Evolutionary conservation across 495 filamentous ascomycete species (phyloP), one percentile per base, ranked within the genome.

Genomic region (Xylaria venustula): DNA sequence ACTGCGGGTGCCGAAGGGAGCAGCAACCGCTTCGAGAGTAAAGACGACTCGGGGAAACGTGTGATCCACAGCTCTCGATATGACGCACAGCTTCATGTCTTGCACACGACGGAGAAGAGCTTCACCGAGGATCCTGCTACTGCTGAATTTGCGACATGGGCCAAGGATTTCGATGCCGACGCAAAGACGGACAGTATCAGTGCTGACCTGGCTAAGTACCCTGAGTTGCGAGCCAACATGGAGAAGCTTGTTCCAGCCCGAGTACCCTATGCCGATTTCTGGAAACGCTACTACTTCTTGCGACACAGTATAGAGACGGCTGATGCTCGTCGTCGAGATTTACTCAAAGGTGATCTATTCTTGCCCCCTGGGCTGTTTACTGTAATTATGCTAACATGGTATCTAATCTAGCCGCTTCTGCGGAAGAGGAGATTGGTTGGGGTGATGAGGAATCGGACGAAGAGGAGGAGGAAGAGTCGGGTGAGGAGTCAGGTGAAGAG

Each of bases 231-330:
- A 60, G 73, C 83, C 41, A 92, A 93, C 4, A 98, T 97, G 94
- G 95, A 97, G 82, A 93, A 89, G 77, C 81, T 96, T 52, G 95
- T 98, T 20, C 95, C 94, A 17, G 92, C 92, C 75, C 83, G 83
- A 63, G 91, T 97, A 14, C 83, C 92, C 30, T 99, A 99, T 71
- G 83, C 77, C 14, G 85, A 88, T 46, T 99, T 98, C 73, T 99
- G 95, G 95, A 88, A 83, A 64, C 83, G 94, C 37, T 99, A 99
- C 72, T 98, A 97, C 66, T 99, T 97, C 79, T 78, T 98, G 61
- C 80, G 95, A 65, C 88, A 95, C 63, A 91, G 95, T 22, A 88
- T 99, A 62, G 94, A 98, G 77, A 92, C 88, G n/a, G 92, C 97
- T 58, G 94, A 99, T 81, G 86, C 89, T 67, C 86, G 92, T 76